phyloP scores from a whole-genome alignment of 495 filamentous ascomycete genomes.

The Umbilicaria muhlenbergii region DNA sequence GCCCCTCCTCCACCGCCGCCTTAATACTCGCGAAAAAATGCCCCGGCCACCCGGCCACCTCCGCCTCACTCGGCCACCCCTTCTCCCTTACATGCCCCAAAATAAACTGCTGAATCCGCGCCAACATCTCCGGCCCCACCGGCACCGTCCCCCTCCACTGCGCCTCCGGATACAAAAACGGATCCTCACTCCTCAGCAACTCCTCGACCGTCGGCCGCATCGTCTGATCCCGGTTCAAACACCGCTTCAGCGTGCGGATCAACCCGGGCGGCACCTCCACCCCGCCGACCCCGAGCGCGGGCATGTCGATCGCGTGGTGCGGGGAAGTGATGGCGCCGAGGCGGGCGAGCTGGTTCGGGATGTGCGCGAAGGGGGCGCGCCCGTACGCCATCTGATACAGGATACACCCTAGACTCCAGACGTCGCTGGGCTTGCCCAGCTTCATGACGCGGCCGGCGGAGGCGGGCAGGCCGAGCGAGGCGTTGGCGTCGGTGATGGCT shows the following conservation, averaged over 20 bases:
- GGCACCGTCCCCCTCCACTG: conserved; percentile 47
- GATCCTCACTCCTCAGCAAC: conserved; percentile 54
- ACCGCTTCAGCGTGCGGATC: conserved; percentile 56
- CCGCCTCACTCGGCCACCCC: conserved; percentile 52
- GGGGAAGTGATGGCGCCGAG: conserved; percentile 82
- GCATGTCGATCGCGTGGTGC: conserved; percentile 68
- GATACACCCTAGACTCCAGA: conserved; percentile 94
- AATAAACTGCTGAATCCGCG: conserved; percentile 60
- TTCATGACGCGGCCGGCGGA: conserved; percentile 72
- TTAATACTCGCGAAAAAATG: conserved; percentile 50
- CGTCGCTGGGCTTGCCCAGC: conserved; percentile 84
- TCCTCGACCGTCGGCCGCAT: conserved; percentile 63
- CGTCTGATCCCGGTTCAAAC: conserved; percentile 64
- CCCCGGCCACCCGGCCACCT: conserved; percentile 54
- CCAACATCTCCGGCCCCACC: conserved; percentile 62
- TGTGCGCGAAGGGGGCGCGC: conserved; percentile 80
- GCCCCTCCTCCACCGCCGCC: conserved; percentile 39
- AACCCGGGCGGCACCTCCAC: conserved; percentile 53
- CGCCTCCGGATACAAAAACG: conserved; percentile 66
- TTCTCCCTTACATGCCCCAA: conserved; percentile 55
- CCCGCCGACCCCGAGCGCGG: conserved; percentile 56
- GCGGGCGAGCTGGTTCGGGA: conserved; percentile 59
- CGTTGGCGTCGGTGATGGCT: conserved; percentile 76
- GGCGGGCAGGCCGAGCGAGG: conserved; percentile 36
- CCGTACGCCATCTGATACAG: conserved; percentile 97